These are phyloP conservation scores for Aspergillus intermedius DNA, from an alignment of 2,329 filamentous ascomycete genomes.

Conservation along the genomic window DNA sequence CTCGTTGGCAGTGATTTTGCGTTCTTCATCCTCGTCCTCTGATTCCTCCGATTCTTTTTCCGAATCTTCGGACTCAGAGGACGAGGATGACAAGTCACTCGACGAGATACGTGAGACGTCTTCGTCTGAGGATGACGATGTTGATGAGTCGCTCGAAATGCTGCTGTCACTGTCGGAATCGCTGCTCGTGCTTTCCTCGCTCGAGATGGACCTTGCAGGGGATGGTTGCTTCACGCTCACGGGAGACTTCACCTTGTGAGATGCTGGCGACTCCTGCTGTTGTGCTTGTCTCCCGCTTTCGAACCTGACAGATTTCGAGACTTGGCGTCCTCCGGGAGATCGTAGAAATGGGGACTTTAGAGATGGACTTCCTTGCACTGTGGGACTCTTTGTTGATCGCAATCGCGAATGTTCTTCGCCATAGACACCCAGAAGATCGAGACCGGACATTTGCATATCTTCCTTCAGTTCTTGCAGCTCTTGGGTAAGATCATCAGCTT, in stretches of 20 bases:
- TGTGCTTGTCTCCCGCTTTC: conserved; percentile 8
- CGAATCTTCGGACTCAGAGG: no score
- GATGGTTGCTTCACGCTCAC: conserved; percentile 9
- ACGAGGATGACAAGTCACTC: conserved; percentile 10
- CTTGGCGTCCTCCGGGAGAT: conserved; percentile 2
- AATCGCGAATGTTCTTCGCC: conserved; percentile 3
- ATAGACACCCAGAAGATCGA: conserved; percentile 16
- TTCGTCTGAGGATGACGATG: conserved; percentile 29
- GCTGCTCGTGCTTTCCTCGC: conserved; percentile 3
- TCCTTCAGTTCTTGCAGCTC: conserved; percentile 42
- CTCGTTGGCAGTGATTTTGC: conserved; percentile 8
- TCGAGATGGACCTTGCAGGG: conserved; percentile 11
- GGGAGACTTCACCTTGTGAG: conserved; percentile 6
- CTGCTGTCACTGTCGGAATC: conserved; percentile 9
- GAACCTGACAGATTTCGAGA: conserved; percentile 31
- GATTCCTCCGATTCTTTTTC: no score
- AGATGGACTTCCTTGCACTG: neutral
- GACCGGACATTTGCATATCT: conserved; percentile 31
- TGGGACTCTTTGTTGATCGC: neutral
- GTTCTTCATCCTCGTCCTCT: conserved; percentile 16
- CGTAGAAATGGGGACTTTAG: neutral
- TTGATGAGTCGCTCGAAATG: conserved; percentile 30
- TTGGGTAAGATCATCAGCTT: conserved; percentile 35
- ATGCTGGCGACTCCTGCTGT: conserved; percentile 4
- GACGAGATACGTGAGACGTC: conserved; percentile 22